These are phyloP conservation scores for Saccharomyces paradoxus DNA, from an alignment of 805 yeast genomes.

Conservation along the genomic window DNA sequence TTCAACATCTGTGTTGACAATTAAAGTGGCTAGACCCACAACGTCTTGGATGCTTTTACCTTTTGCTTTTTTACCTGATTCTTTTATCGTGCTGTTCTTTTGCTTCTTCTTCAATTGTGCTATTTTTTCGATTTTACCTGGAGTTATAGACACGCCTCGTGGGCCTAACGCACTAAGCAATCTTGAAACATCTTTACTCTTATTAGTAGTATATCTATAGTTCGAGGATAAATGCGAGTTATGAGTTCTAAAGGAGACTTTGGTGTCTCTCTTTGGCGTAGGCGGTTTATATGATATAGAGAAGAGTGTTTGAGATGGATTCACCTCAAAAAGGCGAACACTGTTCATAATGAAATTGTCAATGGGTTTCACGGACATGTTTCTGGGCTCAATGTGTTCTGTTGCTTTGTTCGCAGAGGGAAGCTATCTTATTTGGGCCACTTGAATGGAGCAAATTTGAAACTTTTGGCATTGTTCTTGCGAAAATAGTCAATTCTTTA, in stretches of 20 bases:
- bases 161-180: slow-evolving; percentile 70
- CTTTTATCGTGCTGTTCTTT: not conserved
- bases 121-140: slow-evolving; percentile 20
- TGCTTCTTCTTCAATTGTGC: slow-evolving; percentile 5
- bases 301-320: slow-evolving; percentile 32
- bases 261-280: slow-evolving; percentile 3
- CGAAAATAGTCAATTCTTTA: not conserved
- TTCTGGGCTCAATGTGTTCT: not conserved
- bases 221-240: slow-evolving; percentile 60
- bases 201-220: slow-evolving; percentile 48
- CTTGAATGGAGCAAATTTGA: not conserved
- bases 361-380: slow-evolving; percentile 28
- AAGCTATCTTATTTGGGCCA: not conserved
- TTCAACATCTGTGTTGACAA: slow-evolving; percentile 24
- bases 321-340: slow-evolving; percentile 35
- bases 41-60: slow-evolving; percentile 13
- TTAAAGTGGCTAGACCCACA: slow-evolving; percentile 20
- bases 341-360: slow-evolving; percentile 38
- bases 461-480: not conserved
- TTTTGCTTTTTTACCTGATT: slow-evolving; percentile 5
- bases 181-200: slow-evolving; percentile 66
- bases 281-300: slow-evolving; percentile 34
- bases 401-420: not conserved
- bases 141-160: slow-evolving; percentile 38
- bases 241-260: slow-evolving; percentile 45